phyloP scores from a whole-genome alignment of 768 basidiomycete species.

The Mycena rebaudengoi region DNA sequence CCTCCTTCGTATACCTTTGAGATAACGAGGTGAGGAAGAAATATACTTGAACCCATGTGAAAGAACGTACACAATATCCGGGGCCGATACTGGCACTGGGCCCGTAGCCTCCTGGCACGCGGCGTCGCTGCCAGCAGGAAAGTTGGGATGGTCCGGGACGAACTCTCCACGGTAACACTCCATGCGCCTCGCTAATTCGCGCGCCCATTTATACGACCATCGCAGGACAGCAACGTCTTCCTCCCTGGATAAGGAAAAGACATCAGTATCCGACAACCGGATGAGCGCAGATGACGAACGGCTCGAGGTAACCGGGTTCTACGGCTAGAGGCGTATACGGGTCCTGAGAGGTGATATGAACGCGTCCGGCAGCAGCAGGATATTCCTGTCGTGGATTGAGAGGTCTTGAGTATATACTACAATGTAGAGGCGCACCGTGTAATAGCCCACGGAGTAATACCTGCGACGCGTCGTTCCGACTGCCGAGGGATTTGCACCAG shows the following conservation, averaged over 20 bases:
- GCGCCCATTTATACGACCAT: constrained; percentile 48
- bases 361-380: constrained; percentile 44
- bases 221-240: constrained; percentile 40
- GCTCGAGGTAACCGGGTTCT: constrained; percentile 43
- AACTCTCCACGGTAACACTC: constrained; percentile 31
- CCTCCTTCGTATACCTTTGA: constrained; percentile 28
- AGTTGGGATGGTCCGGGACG: constrained; percentile 7
- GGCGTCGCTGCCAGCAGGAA: constrained; percentile 14
- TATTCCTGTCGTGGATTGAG: constrained; percentile 36
- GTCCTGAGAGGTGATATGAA: constrained; percentile 49
- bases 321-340: constrained; percentile 40
- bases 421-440: constrained; percentile 36
- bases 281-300: constrained; percentile 31
- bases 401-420: background rate
- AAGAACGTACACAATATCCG: constrained; percentile 24
- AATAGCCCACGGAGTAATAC: constrained; percentile 38
- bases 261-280: background rate
- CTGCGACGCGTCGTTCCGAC: constrained; percentile 28
- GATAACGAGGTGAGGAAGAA: background rate
- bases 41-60: background rate
- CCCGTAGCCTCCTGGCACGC: constrained; percentile 6
- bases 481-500: constrained; percentile 7
- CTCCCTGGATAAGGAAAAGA: background rate
- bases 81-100: constrained; percentile 24
- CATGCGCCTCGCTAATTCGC: constrained; percentile 53